Evolutionary conservation across 2,329 filamentous ascomycete genomes (phyloP).

Genomic region (Colletotrichum sojae): DNA sequence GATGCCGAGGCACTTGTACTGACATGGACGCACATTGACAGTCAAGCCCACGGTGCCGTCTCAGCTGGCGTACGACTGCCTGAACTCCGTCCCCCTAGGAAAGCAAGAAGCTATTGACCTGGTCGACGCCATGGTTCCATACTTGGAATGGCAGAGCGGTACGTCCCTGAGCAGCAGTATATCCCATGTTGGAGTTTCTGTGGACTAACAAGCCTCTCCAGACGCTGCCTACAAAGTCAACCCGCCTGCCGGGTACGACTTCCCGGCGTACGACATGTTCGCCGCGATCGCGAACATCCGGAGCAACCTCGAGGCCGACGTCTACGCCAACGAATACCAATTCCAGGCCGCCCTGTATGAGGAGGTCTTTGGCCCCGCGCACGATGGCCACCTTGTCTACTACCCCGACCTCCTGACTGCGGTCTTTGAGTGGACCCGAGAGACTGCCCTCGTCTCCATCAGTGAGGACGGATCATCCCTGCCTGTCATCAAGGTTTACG

Average conservation of each 20-base stretch:
- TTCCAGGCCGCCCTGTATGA: slow-evolving; percentile 58
- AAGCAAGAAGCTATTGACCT: slow-evolving; percentile 56
- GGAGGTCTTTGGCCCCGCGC: slow-evolving; percentile 54
- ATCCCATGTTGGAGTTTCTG: no score
- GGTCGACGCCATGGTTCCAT: slow-evolving; percentile 56
- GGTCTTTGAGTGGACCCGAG: slow-evolving; percentile 54
- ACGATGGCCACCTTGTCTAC: slow-evolving; percentile 59
- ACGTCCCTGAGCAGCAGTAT: slow-evolving; percentile 16
- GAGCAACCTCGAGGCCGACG: slow-evolving; percentile 49
- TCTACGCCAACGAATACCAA: slow-evolving; percentile 56
- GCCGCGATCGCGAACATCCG: slow-evolving; percentile 51
- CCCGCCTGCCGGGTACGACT: slow-evolving; percentile 65
- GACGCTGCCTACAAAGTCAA: slow-evolving; percentile 62
- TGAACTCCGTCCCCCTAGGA: slow-evolving; percentile 57
- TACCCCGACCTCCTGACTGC: slow-evolving; percentile 57
- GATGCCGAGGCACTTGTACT: background rate
- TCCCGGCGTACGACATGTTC: slow-evolving; percentile 58
- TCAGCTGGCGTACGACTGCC: slow-evolving; percentile 55
- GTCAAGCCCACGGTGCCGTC: slow-evolving; percentile 49
- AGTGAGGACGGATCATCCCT: slow-evolving; percentile 52
- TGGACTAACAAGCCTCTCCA: background rate
- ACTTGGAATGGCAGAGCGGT: slow-evolving; percentile 59
- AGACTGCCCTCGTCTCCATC: slow-evolving; percentile 57
- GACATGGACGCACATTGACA: background rate
- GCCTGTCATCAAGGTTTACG: slow-evolving; percentile 64